Conservation (phyloP, 2,329 filamentous ascomycete genomes). For the Beauveria brongniartii region DNA sequence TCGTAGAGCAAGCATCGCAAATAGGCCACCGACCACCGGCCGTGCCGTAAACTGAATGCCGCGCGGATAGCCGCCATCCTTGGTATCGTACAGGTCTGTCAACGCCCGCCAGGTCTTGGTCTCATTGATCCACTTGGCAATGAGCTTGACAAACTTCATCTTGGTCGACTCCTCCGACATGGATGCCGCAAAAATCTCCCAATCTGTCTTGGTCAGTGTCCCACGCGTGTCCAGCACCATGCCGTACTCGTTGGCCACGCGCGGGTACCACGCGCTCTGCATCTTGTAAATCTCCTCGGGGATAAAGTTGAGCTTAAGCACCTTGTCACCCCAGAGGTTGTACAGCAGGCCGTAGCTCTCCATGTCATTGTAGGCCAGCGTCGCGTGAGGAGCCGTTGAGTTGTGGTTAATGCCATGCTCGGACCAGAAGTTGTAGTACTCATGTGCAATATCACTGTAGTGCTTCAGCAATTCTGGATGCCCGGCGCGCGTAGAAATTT, state of each 20-base stretch:
- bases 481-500: constrained; percentile 56
- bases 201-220: constrained; percentile 77
- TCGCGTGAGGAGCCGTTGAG: constrained; percentile 56
- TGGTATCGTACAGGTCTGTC: constrained; percentile 70
- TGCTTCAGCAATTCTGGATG: constrained; percentile 47
- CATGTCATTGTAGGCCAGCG: constrained; percentile 66
- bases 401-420: constrained; percentile 60
- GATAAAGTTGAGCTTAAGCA: constrained; percentile 71
- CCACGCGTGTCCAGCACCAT: constrained; percentile 75
- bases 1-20: constrained; percentile 64
- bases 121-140: constrained; percentile 68
- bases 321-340: constrained; percentile 72
- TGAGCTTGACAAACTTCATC: constrained; percentile 56
- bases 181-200: constrained; percentile 80
- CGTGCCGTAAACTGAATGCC: constrained; percentile 65
- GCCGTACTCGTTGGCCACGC: constrained; percentile 66
- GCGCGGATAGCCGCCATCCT: constrained; percentile 56
- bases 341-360: constrained; percentile 53
- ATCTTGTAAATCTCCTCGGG: constrained; percentile 66
- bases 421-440: constrained; percentile 68
- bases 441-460: constrained; percentile 54
- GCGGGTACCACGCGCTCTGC: constrained; percentile 69
- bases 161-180: constrained; percentile 55
- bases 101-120: constrained; percentile 63
- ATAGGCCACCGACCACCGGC: constrained; percentile 74